A percentile compares a stretch with the other conserved stretches of the same genome.
These are phyloP conservation scores for Ascochyta lentis DNA, from an alignment of 2,329 filamentous ascomycete species.

Conservation along the genomic window DNA sequence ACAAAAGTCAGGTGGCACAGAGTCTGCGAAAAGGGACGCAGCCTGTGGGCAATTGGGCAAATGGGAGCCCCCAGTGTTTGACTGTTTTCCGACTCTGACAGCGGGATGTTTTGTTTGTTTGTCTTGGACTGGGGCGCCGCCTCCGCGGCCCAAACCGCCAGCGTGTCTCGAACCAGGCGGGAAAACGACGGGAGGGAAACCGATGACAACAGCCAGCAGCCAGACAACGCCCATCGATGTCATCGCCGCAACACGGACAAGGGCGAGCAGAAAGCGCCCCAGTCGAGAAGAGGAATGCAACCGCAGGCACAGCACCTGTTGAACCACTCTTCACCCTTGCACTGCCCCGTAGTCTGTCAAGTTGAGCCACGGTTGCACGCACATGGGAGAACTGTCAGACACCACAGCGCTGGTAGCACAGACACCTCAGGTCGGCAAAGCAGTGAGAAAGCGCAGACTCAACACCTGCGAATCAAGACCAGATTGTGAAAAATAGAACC, in stretches of 20 bases:
- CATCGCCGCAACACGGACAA: constrained; percentile 28
- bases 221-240: constrained; percentile 27
- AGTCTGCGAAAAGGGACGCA: constrained; percentile 20
- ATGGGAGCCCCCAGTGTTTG: constrained; percentile 23
- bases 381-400: constrained; percentile 29
- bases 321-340: constrained; percentile 24
- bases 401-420: constrained; percentile 28
- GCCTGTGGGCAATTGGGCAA: constrained; percentile 12
- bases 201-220: constrained; percentile 22
- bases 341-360: constrained; percentile 34
- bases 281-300: constrained; percentile 25
- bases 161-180: constrained; percentile 12
- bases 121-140: background rate
- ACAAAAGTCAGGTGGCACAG: constrained; percentile 11
- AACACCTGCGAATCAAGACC: constrained; percentile 11
- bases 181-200: constrained; percentile 23
- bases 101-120: constrained; percentile 35
- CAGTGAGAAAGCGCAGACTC: constrained; percentile 9
- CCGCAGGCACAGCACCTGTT: constrained; percentile 21
- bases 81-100: constrained; percentile 22
- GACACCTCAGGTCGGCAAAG: constrained; percentile 16
- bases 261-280: constrained; percentile 23
- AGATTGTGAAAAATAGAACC: background rate
- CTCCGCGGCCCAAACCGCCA: constrained; percentile 3
- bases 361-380: constrained; percentile 32